A percentile compares a stretch with the other conserved stretches of the same genome.
phyloP scores from a whole-genome alignment of 345 rosid species.

The Dipteronia sinensis region DNA sequence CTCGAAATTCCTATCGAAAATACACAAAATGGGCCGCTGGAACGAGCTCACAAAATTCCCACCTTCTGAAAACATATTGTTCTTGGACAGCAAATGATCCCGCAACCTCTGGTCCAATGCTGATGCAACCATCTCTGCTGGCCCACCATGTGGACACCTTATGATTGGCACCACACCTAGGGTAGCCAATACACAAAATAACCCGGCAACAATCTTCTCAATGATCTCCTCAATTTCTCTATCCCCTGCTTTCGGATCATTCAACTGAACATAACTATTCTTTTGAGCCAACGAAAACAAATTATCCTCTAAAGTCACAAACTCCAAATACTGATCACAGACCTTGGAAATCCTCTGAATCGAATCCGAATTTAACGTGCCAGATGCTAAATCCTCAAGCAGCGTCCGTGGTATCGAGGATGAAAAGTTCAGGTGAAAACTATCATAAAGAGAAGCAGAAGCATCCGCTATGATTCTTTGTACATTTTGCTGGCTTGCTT shows the following conservation, averaged over 20 bases:
- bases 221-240: conserved; percentile 85
- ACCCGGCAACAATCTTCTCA: conserved; percentile 74
- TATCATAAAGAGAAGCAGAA: conserved; percentile 71
- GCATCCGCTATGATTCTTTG: conserved; percentile 75
- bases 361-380: conserved; percentile 66
- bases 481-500: conserved; percentile 62
- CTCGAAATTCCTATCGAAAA: conserved; percentile 93
- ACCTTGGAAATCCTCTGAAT: conserved; percentile 73
- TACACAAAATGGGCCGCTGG: conserved; percentile 90
- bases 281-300: conserved; percentile 87
- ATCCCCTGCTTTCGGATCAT: conserved; percentile 96
- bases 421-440: conserved; percentile 81
- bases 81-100: conserved; percentile 93
- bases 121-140: conserved; percentile 95
- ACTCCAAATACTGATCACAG: conserved; percentile 94
- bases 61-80: conserved; percentile 89
- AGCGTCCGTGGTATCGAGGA: conserved; percentile 74
- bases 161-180: conserved; percentile 86
- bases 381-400: conserved; percentile 89
- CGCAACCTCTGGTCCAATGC: conserved; percentile 92
- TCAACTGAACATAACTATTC: conserved; percentile 77
- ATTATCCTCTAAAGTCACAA: conserved; percentile 84
- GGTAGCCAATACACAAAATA: conserved; percentile 85
- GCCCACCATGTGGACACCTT: conserved; percentile 84
- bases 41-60: conserved; percentile 79